These are phyloP conservation scores for Fraxinus dipetala DNA, from an alignment of 305 asterid species.

Conservation along the genomic window DNA sequence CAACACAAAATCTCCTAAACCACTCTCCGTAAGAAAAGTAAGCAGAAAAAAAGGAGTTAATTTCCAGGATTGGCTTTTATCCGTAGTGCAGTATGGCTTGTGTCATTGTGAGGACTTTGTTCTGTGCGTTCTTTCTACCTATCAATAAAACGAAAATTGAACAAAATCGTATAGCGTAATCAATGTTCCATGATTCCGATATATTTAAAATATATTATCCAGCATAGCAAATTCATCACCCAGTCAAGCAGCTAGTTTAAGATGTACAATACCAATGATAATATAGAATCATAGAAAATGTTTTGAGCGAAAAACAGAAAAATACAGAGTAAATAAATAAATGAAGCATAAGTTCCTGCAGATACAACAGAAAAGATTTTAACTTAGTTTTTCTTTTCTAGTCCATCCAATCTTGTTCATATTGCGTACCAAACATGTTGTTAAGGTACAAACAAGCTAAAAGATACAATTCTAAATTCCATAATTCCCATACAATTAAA, in stretches of 20 bases:
- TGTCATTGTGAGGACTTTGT: background rate
- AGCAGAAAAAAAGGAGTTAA: background rate
- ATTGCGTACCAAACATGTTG: background rate
- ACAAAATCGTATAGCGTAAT: background rate
- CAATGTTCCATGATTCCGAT: background rate
- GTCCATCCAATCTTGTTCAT: background rate
- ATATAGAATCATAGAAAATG: background rate
- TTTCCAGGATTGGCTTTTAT: background rate
- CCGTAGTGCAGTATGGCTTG: background rate
- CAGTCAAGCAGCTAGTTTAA: background rate
- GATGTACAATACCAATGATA: background rate
- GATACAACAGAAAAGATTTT: background rate
- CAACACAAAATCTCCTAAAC: background rate
- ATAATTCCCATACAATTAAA: background rate
- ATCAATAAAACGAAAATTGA: background rate
- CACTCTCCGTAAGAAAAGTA: background rate
- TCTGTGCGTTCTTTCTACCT: background rate
- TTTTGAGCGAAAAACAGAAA: background rate
- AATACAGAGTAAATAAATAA: background rate
- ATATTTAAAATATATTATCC: background rate
- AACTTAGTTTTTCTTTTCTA: background rate
- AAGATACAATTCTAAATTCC: background rate
- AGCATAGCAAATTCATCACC: background rate
- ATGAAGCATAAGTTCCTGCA: background rate
- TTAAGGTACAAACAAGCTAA: background rate